phyloP scores from a whole-genome alignment of 2,329 filamentous ascomycete species.

The Phialophora macrospora region DNA sequence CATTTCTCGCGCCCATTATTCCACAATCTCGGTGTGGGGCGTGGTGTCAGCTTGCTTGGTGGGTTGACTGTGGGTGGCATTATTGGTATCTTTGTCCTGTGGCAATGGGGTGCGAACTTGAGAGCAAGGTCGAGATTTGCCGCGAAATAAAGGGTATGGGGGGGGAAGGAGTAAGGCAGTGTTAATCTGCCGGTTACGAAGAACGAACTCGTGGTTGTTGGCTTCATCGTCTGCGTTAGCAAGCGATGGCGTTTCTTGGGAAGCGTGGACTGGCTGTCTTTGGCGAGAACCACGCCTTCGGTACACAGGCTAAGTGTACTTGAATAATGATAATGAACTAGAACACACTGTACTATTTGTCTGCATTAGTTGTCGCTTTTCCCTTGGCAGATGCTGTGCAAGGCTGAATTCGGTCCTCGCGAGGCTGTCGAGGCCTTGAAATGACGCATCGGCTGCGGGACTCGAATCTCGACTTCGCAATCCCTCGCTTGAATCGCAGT shows the following conservation, averaged over 20 bases:
- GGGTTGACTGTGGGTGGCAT: slow-evolving; percentile 47
- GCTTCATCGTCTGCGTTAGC: background rate
- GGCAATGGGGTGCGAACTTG: slow-evolving; percentile 42
- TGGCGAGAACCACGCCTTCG: background rate
- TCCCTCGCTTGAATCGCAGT: background rate
- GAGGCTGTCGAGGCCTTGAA: background rate
- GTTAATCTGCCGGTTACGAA: background rate
- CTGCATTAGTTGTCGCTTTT: background rate
- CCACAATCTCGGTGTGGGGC: slow-evolving; percentile 44
- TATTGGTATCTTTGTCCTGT: slow-evolving; percentile 45
- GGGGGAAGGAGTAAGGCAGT: background rate
- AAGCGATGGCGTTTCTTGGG: slow-evolving; percentile 14
- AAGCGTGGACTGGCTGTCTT: background rate
- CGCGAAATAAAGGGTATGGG: slow-evolving; percentile 23
- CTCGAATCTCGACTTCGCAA: slow-evolving; percentile 1
- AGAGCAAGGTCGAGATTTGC: slow-evolving; percentile 45
- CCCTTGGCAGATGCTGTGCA: background rate
- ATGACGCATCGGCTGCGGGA: slow-evolving; percentile 3
- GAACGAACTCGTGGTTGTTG: background rate
- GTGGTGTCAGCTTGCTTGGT: slow-evolving; percentile 45
- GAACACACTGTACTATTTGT: background rate
- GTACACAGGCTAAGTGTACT: background rate
- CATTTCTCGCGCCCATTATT: slow-evolving; percentile 46
- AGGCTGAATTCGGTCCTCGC: too few species aligned
- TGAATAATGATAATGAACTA: background rate